Conservation (phyloP, 2,329 filamentous ascomycete genomes). For the Chaetothyriales sp. region DNA sequence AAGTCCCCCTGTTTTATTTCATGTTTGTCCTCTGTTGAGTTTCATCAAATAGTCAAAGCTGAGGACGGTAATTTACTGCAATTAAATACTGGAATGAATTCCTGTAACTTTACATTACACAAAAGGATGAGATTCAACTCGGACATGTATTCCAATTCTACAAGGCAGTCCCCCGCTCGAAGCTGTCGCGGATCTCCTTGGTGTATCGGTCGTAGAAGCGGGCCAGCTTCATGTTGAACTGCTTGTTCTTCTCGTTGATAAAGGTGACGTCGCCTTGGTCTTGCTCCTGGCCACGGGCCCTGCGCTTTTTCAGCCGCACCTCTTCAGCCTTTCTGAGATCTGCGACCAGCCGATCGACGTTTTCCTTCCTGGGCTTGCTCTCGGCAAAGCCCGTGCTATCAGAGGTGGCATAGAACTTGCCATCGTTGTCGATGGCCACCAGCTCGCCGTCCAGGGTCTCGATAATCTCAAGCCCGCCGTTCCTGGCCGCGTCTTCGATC, state of each 20-base stretch:
- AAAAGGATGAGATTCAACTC: neutral
- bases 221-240: constrained; percentile 94
- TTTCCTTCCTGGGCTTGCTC: constrained; percentile 74
- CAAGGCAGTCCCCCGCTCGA: constrained; percentile 93
- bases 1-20: neutral
- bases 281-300: constrained; percentile 58
- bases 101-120: neutral
- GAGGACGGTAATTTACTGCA: neutral
- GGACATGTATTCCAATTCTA: constrained; percentile 24
- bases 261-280: constrained; percentile 90
- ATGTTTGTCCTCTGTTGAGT: neutral
- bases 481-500: constrained; percentile 68
- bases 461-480: constrained; percentile 77
- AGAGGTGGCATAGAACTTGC: constrained; percentile 77
- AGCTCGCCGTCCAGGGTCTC: constrained; percentile 92
- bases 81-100: neutral
- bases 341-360: constrained; percentile 71
- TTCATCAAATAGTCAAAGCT: too few species aligned
- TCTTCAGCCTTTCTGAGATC: constrained; percentile 85
- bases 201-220: constrained; percentile 99
- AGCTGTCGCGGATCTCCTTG: constrained; percentile 88
- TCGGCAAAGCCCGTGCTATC: constrained; percentile 68
- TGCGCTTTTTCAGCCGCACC: constrained; percentile 67
- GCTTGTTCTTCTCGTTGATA: constrained; percentile 99
- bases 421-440: constrained; percentile 82